A percentile compares a stretch with the other conserved stretches of the same genome.
Evolutionary conservation across 2,329 filamentous ascomycete species (phyloP).

Genomic region (Xylariaceae sp.): DNA sequence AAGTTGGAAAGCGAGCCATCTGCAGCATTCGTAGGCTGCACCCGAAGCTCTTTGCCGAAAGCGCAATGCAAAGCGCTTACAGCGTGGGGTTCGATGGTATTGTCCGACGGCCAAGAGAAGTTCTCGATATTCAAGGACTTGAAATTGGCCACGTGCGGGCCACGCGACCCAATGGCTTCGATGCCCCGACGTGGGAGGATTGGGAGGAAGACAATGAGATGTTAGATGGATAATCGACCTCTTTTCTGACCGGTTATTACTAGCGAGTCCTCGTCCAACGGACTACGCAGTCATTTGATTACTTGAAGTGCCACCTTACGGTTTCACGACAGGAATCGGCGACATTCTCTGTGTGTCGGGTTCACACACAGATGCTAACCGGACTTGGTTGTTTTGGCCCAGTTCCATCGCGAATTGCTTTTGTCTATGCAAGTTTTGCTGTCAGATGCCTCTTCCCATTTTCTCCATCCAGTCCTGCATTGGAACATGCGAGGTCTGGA

Average conservation of each 20-base stretch:
- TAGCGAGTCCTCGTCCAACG: slow-evolving; percentile 4
- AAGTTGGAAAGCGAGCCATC: slow-evolving; percentile 50
- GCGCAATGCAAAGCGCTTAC: slow-evolving; percentile 29
- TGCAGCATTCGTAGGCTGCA: slow-evolving; percentile 43
- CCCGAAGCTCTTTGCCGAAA: slow-evolving; percentile 30
- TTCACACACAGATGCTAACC: neutral
- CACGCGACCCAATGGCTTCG: slow-evolving; percentile 49
- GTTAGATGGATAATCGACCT: slow-evolving; percentile 13
- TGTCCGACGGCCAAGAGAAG: slow-evolving; percentile 41
- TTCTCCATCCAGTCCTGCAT: neutral
- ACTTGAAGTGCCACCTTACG: neutral
- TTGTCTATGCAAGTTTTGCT: slow-evolving; percentile 5
- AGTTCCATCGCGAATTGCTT: neutral
- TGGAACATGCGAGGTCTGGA: neutral
- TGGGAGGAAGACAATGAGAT: slow-evolving; percentile 39
- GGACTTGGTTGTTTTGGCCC: neutral
- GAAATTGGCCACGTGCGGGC: slow-evolving; percentile 41
- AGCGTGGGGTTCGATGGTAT: slow-evolving; percentile 35
- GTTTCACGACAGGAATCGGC: slow-evolving; percentile 16
- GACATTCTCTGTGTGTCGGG: neutral
- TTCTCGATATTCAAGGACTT: slow-evolving; percentile 41
- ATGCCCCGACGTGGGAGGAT: slow-evolving; percentile 52
- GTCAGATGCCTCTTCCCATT: neutral
- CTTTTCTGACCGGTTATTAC: slow-evolving; percentile 9
- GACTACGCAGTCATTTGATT: slow-evolving; percentile 7